A percentile compares a stretch with the other conserved stretches of the same genome.
These are phyloP conservation scores for Calonectria naviculata DNA, from an alignment of 2,329 filamentous ascomycete genomes.

Conservation along the genomic window DNA sequence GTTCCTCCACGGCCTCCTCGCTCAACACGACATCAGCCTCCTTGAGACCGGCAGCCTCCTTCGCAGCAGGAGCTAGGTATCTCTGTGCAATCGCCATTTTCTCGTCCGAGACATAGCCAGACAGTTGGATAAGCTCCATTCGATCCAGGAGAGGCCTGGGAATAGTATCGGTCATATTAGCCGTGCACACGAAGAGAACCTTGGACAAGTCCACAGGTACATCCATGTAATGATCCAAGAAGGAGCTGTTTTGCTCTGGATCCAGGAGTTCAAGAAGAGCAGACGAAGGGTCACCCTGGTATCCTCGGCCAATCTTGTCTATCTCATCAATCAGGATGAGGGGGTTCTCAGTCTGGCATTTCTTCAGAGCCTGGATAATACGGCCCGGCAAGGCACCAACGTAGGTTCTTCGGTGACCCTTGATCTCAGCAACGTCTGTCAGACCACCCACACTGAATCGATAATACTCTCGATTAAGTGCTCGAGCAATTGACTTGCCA, in stretches of 20 bases:
- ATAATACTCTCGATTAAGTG: slow-evolving; percentile 96
- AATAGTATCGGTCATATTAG: slow-evolving; percentile 99
- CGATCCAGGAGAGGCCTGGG: slow-evolving; percentile 92
- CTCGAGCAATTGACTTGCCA: slow-evolving; percentile 96
- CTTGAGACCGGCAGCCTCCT: slow-evolving; percentile 90
- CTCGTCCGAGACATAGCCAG: slow-evolving; percentile 96
- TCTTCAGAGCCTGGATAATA: slow-evolving; percentile 98
- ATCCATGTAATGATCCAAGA: slow-evolving; percentile 98
- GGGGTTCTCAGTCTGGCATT: slow-evolving; percentile 98
- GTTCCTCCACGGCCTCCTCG: slow-evolving; percentile 89
- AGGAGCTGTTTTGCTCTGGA: slow-evolving; percentile 96
- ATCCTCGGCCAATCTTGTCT: slow-evolving; percentile 96
- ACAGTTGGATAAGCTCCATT: slow-evolving; percentile 98
- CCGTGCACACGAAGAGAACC: slow-evolving; percentile 97
- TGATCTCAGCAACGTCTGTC: slow-evolving; percentile 98
- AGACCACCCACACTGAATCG: slow-evolving; percentile 97
- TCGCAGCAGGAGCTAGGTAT: slow-evolving; percentile 94
- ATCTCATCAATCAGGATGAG: slow-evolving; percentile 97
- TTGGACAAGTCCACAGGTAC: slow-evolving; percentile 97
- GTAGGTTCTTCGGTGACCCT: slow-evolving; percentile 95
- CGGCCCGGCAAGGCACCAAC: slow-evolving; percentile 95
- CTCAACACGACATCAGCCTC: slow-evolving; percentile 90
- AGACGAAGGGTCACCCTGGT: slow-evolving; percentile 96
- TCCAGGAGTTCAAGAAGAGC: slow-evolving; percentile 94
- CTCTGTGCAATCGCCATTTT: slow-evolving; percentile 98